Evolutionary conservation across 257 asterid genomes (phyloP).

Genomic region (Solanum gracilifrons): DNA sequence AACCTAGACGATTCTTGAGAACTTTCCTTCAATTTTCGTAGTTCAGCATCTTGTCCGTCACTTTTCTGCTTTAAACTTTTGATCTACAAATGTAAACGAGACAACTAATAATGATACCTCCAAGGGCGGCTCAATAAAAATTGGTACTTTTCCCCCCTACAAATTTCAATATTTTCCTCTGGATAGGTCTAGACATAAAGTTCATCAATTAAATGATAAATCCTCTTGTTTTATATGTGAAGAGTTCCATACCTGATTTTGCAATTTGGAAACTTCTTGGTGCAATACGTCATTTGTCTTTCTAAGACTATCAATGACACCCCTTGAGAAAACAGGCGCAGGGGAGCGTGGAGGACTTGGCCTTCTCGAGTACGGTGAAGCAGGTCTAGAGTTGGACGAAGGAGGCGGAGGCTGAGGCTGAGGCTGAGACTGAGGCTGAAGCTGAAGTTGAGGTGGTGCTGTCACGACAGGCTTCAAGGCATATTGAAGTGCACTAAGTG

Average conservation of each 20-base stretch:
- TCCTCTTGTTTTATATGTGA: neutral
- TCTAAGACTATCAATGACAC: conserved; percentile 69
- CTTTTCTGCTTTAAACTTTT: conserved; percentile 54
- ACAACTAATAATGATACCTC: neutral
- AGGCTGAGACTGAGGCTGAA: conserved; percentile 29
- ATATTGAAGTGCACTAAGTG: conserved; percentile 77
- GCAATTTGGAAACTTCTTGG: conserved; percentile 70
- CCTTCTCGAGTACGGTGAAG: conserved; percentile 80
- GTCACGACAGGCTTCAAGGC: conserved; percentile 62
- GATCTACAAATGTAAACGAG: conserved; percentile 23
- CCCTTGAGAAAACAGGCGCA: conserved; percentile 70
- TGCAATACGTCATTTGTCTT: conserved; percentile 61
- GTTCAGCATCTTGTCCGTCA: conserved; percentile 55
- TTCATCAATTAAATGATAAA: neutral
- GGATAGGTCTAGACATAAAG: neutral
- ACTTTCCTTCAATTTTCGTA: conserved; percentile 41
- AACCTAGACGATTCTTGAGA: conserved; percentile 37
- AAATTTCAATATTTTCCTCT: neutral
- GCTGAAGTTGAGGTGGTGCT: conserved; percentile 25
- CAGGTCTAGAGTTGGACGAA: conserved; percentile 54
- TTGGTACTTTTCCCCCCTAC: neutral
- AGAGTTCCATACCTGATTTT: conserved; percentile 41
- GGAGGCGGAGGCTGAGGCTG: conserved; percentile 24
- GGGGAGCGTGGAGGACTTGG: conserved; percentile 82
- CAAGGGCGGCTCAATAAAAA: neutral